phyloP scores from a whole-genome alignment of 768 basidiomycete genomes.

The Suillus paluster region DNA sequence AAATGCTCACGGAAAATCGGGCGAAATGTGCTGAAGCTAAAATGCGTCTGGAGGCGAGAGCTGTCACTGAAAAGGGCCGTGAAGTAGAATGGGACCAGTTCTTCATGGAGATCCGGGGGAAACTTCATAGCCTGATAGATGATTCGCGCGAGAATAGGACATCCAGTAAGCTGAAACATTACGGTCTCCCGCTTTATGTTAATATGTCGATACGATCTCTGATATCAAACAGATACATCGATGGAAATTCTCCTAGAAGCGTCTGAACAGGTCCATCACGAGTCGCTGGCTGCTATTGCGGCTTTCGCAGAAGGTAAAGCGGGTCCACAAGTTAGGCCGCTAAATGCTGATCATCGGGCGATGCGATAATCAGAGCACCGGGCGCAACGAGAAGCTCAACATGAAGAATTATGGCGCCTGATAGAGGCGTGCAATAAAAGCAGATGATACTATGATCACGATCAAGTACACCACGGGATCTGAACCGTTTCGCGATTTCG shows the following conservation, averaged over 20 bases:
- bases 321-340: background rate
- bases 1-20: slow-evolving; percentile 8
- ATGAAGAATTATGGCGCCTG: background rate
- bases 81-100: background rate
- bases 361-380: slow-evolving; percentile 16
- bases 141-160: background rate
- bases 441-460: background rate
- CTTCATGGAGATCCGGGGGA: slow-evolving; percentile 2
- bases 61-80: background rate
- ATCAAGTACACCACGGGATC: background rate
- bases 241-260: slow-evolving; percentile 12
- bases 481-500: background rate
- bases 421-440: background rate
- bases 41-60: background rate
- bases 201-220: background rate
- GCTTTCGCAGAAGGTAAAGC: slow-evolving; percentile 8
- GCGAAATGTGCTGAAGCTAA: slow-evolving; percentile 5
- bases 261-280: slow-evolving; percentile 7
- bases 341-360: slow-evolving; percentile 10
- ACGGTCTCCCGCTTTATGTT: background rate
- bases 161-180: slow-evolving; percentile 4
- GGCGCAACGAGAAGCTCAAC: slow-evolving; percentile 1
- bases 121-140: background rate
- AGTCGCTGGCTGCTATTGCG: slow-evolving; percentile 12
- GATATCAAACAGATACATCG: background rate